phyloP scores from a whole-genome alignment of 1,284 basidiomycete genomes.

The Ceratorhiza oryzae-sativae region DNA sequence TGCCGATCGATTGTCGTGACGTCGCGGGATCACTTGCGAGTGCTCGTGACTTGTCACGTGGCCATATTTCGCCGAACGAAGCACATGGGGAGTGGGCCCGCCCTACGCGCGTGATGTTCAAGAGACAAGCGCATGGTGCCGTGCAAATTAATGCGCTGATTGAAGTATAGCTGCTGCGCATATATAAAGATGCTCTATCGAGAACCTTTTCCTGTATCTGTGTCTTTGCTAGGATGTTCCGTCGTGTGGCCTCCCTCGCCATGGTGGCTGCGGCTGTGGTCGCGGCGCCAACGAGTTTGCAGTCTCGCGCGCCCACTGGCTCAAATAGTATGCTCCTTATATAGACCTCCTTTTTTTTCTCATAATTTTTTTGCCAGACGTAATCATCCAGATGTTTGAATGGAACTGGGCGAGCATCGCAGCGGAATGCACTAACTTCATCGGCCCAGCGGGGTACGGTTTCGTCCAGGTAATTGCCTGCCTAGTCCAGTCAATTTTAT shows the following conservation, averaged over 20 bases:
- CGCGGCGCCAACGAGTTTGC: slow-evolving; percentile 14
- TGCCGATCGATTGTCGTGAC: background rate
- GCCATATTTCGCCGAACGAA: background rate
- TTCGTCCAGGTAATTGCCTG: slow-evolving; percentile 48
- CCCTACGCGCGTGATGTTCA: background rate
- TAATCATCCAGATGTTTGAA: slow-evolving; percentile 42
- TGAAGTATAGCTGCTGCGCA: background rate
- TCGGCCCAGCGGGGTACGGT: slow-evolving; percentile 41
- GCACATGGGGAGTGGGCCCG: background rate
- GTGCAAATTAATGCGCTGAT: too few species aligned
- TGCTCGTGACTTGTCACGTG: slow-evolving; percentile 1
- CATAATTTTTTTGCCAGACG: slow-evolving; percentile 9
- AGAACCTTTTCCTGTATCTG: background rate
- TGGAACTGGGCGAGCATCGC: slow-evolving; percentile 43
- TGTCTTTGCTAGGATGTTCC: slow-evolving; percentile 12
- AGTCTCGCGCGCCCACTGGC: slow-evolving; percentile 21
- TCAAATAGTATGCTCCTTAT: slow-evolving; percentile 10
- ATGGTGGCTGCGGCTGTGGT: background rate
- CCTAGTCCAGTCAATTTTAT: background rate
- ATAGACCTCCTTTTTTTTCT: background rate
- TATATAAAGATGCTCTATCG: background rate
- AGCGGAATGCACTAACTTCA: slow-evolving; percentile 42
- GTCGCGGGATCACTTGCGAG: background rate
- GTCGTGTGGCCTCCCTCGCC: slow-evolving; percentile 8
- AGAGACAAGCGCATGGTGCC: background rate